These are phyloP conservation scores for Theileria equi DNA, from an alignment of 169 alveolate species.

Conservation along the genomic window DNA sequence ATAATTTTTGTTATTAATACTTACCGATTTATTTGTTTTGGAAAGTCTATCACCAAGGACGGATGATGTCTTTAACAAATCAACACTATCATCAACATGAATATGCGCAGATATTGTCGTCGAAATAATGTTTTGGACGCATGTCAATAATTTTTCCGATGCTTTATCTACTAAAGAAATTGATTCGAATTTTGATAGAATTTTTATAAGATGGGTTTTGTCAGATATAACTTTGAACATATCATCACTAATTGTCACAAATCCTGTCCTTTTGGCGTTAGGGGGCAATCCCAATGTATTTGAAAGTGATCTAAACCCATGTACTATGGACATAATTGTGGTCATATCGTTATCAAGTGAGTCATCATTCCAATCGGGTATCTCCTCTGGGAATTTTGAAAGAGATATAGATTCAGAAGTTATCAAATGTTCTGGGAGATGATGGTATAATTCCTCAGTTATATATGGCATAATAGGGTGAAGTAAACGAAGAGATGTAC, in stretches of 20 bases:
- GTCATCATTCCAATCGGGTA: constrained; percentile 46
- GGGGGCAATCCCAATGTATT: constrained; percentile 76
- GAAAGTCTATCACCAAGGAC: constrained; percentile 29
- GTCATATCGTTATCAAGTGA: constrained; percentile 48
- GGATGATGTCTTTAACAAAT: constrained; percentile 55
- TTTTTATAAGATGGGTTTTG: constrained; percentile 58
- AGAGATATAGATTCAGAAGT: constrained; percentile 62
- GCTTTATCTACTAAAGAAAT: constrained; percentile 20
- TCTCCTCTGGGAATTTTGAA: constrained; percentile 59
- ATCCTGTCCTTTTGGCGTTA: constrained; percentile 64
- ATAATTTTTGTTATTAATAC: not conserved
- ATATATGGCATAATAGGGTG: constrained; percentile 98
- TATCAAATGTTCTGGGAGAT: constrained; percentile 77
- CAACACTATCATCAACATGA: constrained; percentile 49
- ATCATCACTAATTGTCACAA: constrained; percentile 60
- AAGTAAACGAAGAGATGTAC: constrained; percentile 83
- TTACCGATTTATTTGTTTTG: constrained; percentile 37
- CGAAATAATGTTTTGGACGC: constrained; percentile 50
- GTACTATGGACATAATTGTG: constrained; percentile 64
- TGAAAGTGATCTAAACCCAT: constrained; percentile 69
- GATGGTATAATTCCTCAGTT: constrained; percentile 95
- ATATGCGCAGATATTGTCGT: constrained; percentile 29
- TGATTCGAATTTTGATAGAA: constrained; percentile 53
- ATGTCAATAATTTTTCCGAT: constrained; percentile 23
- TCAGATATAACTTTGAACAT: constrained; percentile 42